Conservation (phyloP, 2,329 filamentous ascomycete genomes). For the Cordyceps fumosorosea region DNA sequence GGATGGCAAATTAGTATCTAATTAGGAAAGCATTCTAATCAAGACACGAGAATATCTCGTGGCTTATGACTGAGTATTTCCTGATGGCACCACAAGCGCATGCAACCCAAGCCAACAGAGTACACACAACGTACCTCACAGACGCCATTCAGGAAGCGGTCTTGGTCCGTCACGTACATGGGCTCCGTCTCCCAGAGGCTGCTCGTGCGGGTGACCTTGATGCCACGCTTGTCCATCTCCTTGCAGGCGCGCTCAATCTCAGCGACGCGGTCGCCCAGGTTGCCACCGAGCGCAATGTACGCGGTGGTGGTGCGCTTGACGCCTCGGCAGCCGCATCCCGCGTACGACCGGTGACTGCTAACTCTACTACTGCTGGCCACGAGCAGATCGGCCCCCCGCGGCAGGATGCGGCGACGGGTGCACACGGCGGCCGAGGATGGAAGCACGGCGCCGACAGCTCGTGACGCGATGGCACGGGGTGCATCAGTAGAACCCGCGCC, state of each 20-base stretch:
- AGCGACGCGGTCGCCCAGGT: constrained; percentile 75
- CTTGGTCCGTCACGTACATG: constrained; percentile 93
- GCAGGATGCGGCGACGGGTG: background rate
- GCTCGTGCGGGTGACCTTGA: constrained; percentile 74
- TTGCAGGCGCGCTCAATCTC: constrained; percentile 81
- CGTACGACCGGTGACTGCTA: constrained; percentile 16
- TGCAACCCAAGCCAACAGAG: background rate
- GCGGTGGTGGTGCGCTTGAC: constrained; percentile 41
- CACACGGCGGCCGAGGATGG: background rate
- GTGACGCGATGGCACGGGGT: background rate
- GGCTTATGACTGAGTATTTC: no score
- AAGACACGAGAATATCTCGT: background rate
- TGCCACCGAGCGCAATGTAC: constrained; percentile 87
- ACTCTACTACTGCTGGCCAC: background rate
- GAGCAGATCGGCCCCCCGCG: background rate
- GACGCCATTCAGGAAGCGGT: constrained; percentile 82
- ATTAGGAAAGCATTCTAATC: no score
- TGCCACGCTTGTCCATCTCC: constrained; percentile 66
- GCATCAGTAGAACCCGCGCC: background rate
- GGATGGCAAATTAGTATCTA: background rate
- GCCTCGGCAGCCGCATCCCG: constrained; percentile 31
- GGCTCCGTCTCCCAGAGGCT: constrained; percentile 89
- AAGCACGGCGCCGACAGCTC: background rate
- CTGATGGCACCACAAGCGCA: background rate
- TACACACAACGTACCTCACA: constrained; percentile 63